phyloP scores from a whole-genome alignment of 78 protist genomes.

The Abeoforma whisleri region DNA sequence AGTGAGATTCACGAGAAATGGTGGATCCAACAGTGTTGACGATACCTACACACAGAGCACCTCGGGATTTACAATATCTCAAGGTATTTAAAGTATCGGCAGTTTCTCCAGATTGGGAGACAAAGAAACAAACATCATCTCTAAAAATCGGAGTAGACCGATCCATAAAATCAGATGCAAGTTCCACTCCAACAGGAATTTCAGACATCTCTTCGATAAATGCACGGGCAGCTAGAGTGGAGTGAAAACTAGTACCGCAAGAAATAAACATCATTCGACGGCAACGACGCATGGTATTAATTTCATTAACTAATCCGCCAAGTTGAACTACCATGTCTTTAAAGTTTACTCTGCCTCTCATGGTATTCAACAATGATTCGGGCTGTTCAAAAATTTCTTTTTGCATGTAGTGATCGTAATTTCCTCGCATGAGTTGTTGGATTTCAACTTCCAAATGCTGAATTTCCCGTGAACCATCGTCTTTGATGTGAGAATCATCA shows the following conservation, averaged over 20 bases:
- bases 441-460: slow-evolving; percentile 54
- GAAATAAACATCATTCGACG: slow-evolving; percentile 68
- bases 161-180: slow-evolving; percentile 65
- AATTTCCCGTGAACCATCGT: slow-evolving; percentile 1
- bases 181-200: slow-evolving; percentile 52
- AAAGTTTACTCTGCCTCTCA: slow-evolving; percentile 64
- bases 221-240: slow-evolving; percentile 46
- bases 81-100: slow-evolving; percentile 77
- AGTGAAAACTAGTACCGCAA: slow-evolving; percentile 79
- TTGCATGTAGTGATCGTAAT: slow-evolving; percentile 70
- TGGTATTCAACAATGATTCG: slow-evolving; percentile 56
- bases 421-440: slow-evolving; percentile 55
- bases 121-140: slow-evolving; percentile 43
- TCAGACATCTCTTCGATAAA: slow-evolving; percentile 54
- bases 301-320: slow-evolving; percentile 43
- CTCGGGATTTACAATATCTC: slow-evolving; percentile 36
- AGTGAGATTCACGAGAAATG: slow-evolving; percentile 78
- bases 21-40: slow-evolving; percentile 87
- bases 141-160: slow-evolving; percentile 58
- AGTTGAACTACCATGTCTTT: slow-evolving; percentile 11
- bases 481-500: too few species aligned
- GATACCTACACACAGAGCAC: slow-evolving; percentile 54
- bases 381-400: slow-evolving; percentile 97
- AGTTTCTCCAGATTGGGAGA: slow-evolving; percentile 76
- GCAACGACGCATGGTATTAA: slow-evolving; percentile 41